phyloP scores from a whole-genome alignment of 768 basidiomycete species.

The Omphalotus guepiniiformis region DNA sequence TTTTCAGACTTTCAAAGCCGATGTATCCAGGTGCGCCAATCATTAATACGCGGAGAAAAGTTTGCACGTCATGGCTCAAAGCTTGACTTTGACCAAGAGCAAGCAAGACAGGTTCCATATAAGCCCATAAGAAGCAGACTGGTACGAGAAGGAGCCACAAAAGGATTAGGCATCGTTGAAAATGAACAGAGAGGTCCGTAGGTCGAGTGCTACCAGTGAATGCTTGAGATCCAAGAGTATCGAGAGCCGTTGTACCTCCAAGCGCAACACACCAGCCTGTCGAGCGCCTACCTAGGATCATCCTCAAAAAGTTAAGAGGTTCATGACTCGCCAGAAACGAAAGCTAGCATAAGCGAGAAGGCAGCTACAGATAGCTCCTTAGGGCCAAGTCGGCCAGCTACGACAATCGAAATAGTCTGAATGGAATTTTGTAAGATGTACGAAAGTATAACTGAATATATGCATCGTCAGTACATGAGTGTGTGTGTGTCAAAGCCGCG shows the following conservation, averaged over 20 bases:
- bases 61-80: conserved; percentile 58
- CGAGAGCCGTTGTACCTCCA: conserved; percentile 74
- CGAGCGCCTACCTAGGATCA: conserved; percentile 44
- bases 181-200: conserved; percentile 67
- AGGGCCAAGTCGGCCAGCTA: conserved; percentile 65
- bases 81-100: conserved; percentile 55
- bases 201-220: conserved; percentile 59
- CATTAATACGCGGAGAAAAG: conserved; percentile 60
- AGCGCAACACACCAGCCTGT: conserved; percentile 75
- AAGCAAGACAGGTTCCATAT: conserved; percentile 57
- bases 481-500: neutral
- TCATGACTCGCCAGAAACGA: conserved; percentile 67
- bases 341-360: conserved; percentile 73
- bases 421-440: conserved; percentile 74
- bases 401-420: conserved; percentile 59
- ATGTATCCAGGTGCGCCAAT: conserved; percentile 69
- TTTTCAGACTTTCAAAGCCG: conserved; percentile 73
- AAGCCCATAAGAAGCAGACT: conserved; percentile 58
- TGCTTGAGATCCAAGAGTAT: conserved; percentile 74
- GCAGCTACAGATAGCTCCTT: conserved; percentile 68
- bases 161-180: conserved; percentile 65
- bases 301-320: conserved; percentile 21
- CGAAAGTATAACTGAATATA: conserved; percentile 53
- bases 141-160: conserved; percentile 65
- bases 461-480: conserved; percentile 3